Conservation (phyloP, 176 grass and related monocot genomes). For the Oryza glumipatula region DNA sequence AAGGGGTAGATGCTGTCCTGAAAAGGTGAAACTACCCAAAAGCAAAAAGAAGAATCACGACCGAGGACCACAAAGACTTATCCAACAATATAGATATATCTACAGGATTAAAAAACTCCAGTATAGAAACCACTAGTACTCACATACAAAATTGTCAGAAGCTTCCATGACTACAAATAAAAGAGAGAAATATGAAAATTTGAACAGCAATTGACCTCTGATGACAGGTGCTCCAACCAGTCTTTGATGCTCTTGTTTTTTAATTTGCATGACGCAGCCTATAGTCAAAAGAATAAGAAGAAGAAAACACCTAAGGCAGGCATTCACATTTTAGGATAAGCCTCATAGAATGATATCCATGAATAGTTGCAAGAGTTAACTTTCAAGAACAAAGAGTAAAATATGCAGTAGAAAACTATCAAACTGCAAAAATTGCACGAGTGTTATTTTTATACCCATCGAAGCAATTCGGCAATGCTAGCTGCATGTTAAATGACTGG, state of each 20-base stretch:
- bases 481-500: background rate
- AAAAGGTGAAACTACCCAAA: too few relatives aligned
- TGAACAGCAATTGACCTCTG: constrained; percentile 58
- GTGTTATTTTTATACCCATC: background rate
- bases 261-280: constrained; percentile 72
- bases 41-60: too few relatives aligned
- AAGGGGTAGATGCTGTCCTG: too few relatives aligned
- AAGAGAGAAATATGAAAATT: background rate
- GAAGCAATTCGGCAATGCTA: background rate
- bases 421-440: background rate
- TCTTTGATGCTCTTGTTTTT: constrained; percentile 73
- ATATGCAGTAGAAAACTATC: background rate
- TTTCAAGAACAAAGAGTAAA: background rate
- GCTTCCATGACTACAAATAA: constrained; percentile 6
- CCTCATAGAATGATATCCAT: constrained; percentile 3
- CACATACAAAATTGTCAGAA: background rate
- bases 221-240: constrained; percentile 55
- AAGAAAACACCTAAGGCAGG: constrained; percentile 28
- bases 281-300: constrained; percentile 22
- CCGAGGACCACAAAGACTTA: too few relatives aligned
- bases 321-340: constrained; percentile 1
- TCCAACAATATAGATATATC: constrained; percentile 24
- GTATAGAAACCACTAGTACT: background rate
- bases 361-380: background rate
- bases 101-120: constrained; percentile 8